Evolutionary conservation across 305 asterid species (phyloP), one percentile per base, ranked within the genome.

Genomic region (Striga hermonthica): DNA sequence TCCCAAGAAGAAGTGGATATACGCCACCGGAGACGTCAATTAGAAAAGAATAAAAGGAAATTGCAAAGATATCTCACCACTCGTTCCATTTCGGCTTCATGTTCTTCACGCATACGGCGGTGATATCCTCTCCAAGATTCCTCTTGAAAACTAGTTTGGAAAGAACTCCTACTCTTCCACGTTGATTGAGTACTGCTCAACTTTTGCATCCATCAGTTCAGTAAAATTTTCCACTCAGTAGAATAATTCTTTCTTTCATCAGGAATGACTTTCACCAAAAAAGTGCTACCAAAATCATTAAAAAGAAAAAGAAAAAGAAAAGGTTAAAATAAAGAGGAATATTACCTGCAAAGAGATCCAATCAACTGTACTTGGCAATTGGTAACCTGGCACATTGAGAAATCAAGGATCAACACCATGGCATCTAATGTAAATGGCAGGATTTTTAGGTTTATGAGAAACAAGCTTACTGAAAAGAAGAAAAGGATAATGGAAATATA

Each of bases 51-150:
- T n/a, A n/a, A 50, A 50, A n/a, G 3, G 28, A 50, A 34, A 54
- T 15, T 6, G 54, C 28, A 49, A 66, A 11, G 44, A 53, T 62
- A 72, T 58, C 86, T 69, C 66, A 87, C 95, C 86, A 87, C 85
- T 84, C 91, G 83, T 72, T 84, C 95, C 87, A 83, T 77, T 79
- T 84, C 95, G 65, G 82, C 91, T 81, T 83, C 91, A 69, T 83
- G 74, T 79, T 83, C 86, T 72, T 87, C 91, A 66, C 68, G 87
- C 84, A 81, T 73, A 62, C 88, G 81, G 6, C 81, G 81, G 54
- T 79, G 74, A 75, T 84, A 83, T 74, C 82, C 83, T 78, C 70
- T 87, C 81, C 85, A 67, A 1, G 91, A 86, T 74, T 87, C 91
- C 81, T 83, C 91, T 71, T 66, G 82, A 68, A 73, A 83, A 76